Evolutionary conservation across 805 yeast species (phyloP), one percentile per base, ranked within the genome.

Genomic region (Isabelozyma rhagii): DNA sequence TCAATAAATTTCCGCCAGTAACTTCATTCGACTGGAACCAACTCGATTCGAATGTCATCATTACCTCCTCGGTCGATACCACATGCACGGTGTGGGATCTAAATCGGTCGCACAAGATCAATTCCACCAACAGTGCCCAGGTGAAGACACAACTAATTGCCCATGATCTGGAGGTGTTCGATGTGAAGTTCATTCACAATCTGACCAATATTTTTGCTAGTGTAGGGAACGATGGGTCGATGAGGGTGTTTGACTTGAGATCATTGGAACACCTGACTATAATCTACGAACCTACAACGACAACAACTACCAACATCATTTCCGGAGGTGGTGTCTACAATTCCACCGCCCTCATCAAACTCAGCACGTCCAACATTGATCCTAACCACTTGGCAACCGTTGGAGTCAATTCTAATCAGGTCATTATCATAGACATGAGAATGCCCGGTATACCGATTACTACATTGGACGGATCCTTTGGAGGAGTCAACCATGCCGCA

Each of bases 61-160:
- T 94, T 38, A 89, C 97, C 1, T 82, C 93, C 53, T 85, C 94
- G 17, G 89, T 93, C 9, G 99, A 94, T 68, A 94, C 99, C 0
- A 94, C 99, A 0, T 94, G 99, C 69, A 92, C 98, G 0, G 83
- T 91, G 3, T 94, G 99, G 98, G 98, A 94, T 68, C 66, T 91
- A 31, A 62, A 66, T 52, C 64, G 77, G 28, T 57, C 69, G 5
- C 55, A 56, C 31, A 44, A 51, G n/a, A 43, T 49, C 21, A 43
- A 43, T 18, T 48, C 46, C 50, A 50, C 44, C 36, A 78, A 82
- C 41, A 80, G 84, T 18, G 84, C 80, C 3, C 72, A 77, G 4
- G 96, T 96, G 13, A 88, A 87, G 62, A 93, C 98, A 0, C 97
- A 94, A 69, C 75, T 94, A 44, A 94, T 94, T 55, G 98, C 99